Percentiles rank a stretch among this genome's conserved stretches.
Evolutionary conservation across 1,139 yeast species (phyloP).

Genomic region (Ogataea hybrid): DNA sequence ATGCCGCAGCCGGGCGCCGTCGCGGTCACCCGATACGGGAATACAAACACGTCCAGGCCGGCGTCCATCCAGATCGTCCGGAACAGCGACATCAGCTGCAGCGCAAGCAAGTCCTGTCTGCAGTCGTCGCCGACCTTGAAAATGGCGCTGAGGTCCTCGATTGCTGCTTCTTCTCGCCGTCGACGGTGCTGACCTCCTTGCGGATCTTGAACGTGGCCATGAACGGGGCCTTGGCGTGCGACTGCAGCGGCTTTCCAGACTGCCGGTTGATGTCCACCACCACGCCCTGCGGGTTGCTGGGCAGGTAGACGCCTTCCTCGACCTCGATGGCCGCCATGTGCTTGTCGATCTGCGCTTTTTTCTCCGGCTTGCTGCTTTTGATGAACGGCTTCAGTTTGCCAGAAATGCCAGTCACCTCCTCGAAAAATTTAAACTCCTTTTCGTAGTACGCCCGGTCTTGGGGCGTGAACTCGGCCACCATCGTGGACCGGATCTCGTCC

Average conservation of each 20-base stretch:
- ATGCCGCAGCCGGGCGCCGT: constrained; percentile 99
- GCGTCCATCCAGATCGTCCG: constrained; percentile 85
- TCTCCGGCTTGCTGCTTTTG: constrained; percentile 92
- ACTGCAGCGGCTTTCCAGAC: constrained; percentile 94
- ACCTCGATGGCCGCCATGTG: constrained; percentile 84
- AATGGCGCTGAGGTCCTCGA: constrained; percentile 72
- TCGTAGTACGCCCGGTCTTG: constrained; percentile 69
- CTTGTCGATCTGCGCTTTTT: constrained; percentile 93
- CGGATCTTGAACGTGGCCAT: constrained; percentile 92
- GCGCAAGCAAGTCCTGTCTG: constrained; percentile 93
- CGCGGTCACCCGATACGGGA: constrained; percentile 94
- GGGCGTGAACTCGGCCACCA: constrained; percentile 60
- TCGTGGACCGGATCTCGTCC: constrained; percentile 67
- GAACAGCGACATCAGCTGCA: constrained; percentile 89
- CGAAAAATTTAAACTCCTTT: constrained; percentile 84
- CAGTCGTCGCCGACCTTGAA: constrained; percentile 99
- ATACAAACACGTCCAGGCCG: constrained; percentile 88
- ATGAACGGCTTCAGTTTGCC: constrained; percentile 94
- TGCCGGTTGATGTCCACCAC: constrained; percentile 88
- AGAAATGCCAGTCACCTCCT: constrained; percentile 88
- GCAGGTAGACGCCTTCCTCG: constrained; percentile 84
- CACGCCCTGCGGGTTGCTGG: constrained; percentile 96
- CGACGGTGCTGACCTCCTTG: constrained; percentile 49
- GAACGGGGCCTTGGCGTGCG: constrained; percentile 98
- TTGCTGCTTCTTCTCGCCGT: constrained; percentile 33